Conservation (phyloP, 495 filamentous ascomycete species). For the Annulohypoxylon bovei region DNA sequence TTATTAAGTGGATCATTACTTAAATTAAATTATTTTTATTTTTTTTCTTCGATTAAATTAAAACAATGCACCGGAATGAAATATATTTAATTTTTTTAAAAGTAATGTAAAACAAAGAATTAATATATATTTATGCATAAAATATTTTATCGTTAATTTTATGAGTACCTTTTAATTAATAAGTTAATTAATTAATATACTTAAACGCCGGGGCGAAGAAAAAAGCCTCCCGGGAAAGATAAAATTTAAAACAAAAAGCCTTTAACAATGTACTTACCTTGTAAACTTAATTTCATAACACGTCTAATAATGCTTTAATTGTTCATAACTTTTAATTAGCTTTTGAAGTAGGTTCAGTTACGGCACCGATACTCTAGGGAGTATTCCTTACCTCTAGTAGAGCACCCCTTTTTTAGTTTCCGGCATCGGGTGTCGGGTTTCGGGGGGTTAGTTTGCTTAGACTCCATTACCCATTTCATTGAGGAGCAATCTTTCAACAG, state of each 20-base stretch:
- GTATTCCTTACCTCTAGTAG: too few relatives aligned
- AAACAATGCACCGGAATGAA: neutral
- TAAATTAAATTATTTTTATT: neutral
- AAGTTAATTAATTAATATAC: neutral
- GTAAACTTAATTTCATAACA: neutral
- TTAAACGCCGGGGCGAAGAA: neutral
- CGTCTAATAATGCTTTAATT: too few relatives aligned
- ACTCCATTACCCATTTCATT: too few relatives aligned
- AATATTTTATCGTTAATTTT: too few relatives aligned
- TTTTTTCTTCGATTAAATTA: neutral
- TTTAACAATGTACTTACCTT: neutral
- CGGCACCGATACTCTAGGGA: too few relatives aligned
- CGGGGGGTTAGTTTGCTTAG: too few relatives aligned
- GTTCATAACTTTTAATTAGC: too few relatives aligned
- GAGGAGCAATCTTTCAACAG: too few relatives aligned
- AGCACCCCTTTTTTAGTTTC: too few relatives aligned
- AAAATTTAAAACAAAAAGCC: neutral
- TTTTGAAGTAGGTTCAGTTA: too few relatives aligned
- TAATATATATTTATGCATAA: neutral
- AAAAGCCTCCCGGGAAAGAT: neutral
- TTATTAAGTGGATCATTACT: neutral
- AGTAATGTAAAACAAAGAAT: neutral
- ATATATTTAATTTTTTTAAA: neutral
- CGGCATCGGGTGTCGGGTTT: too few relatives aligned
- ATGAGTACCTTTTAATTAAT: neutral